Percentiles rank a stretch among this genome's conserved stretches.
phyloP scores from a whole-genome alignment of 2,329 filamentous ascomycete species.

The Neonectria hederae region DNA sequence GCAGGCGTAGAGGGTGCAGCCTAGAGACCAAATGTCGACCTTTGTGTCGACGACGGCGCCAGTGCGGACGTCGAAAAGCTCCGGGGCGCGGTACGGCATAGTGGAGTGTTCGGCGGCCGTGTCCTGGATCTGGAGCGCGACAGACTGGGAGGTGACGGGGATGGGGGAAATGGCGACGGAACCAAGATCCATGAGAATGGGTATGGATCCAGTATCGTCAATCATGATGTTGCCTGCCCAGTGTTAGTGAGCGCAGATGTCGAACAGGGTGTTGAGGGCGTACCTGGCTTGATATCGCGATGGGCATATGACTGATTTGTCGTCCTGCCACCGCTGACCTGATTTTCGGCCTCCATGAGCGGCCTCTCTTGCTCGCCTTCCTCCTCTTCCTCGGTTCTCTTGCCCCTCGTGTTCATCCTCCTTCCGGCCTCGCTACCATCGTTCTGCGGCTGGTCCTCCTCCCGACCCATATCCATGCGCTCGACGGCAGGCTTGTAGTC shows the following conservation, averaged over 20 bases:
- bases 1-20: slow-evolving; percentile 97
- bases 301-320: slow-evolving; percentile 86
- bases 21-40: slow-evolving; percentile 96
- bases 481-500: slow-evolving; percentile 70
- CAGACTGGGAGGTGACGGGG: slow-evolving; percentile 86
- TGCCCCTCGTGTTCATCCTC: slow-evolving; percentile 49
- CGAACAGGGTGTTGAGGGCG: slow-evolving; percentile 35
- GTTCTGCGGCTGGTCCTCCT: slow-evolving; percentile 51
- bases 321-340: slow-evolving; percentile 68
- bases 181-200: slow-evolving; percentile 97
- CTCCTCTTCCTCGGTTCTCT: slow-evolving; percentile 69
- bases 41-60: slow-evolving; percentile 93
- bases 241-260: slow-evolving; percentile 22
- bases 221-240: slow-evolving; percentile 94
- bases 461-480: slow-evolving; percentile 63
- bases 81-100: slow-evolving; percentile 97
- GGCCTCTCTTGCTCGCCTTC: slow-evolving; percentile 82
- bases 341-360: slow-evolving; percentile 80
- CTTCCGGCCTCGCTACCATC: slow-evolving; percentile 33
- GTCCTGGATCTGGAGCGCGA: slow-evolving; percentile 93
- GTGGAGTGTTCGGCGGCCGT: slow-evolving; percentile 95
- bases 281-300: slow-evolving; percentile 96
- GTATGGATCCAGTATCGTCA: slow-evolving; percentile 84
- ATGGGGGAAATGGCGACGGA: slow-evolving; percentile 89
- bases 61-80: slow-evolving; percentile 97